Percentiles rank a stretch among this genome's conserved stretches.
Conservation (phyloP, 2,329 filamentous ascomycete genomes). For the Alternaria sp. region DNA sequence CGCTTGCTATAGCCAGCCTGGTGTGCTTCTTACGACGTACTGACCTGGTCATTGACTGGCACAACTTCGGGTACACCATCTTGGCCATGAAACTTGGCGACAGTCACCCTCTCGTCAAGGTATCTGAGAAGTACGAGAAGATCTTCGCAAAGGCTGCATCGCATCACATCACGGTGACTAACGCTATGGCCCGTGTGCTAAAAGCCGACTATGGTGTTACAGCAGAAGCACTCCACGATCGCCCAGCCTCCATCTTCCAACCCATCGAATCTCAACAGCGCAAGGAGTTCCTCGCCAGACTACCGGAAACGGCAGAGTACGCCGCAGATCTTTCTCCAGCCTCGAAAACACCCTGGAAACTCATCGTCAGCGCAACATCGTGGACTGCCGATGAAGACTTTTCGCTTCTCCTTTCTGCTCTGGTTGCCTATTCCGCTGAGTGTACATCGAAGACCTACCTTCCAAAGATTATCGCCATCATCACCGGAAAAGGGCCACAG, state of each 20-base stretch:
- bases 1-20: slow-evolving; percentile 77
- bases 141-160: slow-evolving; percentile 73
- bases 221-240: slow-evolving; percentile 71
- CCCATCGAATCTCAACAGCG: slow-evolving; percentile 63
- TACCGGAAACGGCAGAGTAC: slow-evolving; percentile 71
- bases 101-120: slow-evolving; percentile 75
- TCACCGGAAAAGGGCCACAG: slow-evolving; percentile 92
- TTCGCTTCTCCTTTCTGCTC: slow-evolving; percentile 81
- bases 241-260: slow-evolving; percentile 83
- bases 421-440: slow-evolving; percentile 74
- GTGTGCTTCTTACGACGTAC: slow-evolving; percentile 81
- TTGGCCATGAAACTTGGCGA: slow-evolving; percentile 72
- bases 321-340: slow-evolving; percentile 62
- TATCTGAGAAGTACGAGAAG: slow-evolving; percentile 82
- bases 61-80: slow-evolving; percentile 98
- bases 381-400: slow-evolving; percentile 99
- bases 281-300: slow-evolving; percentile 67
- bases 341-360: slow-evolving; percentile 65
- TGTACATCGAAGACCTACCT: slow-evolving; percentile 58
- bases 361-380: slow-evolving; percentile 92
- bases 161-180: slow-evolving; percentile 86
- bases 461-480: slow-evolving; percentile 82
- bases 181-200: slow-evolving; percentile 84
- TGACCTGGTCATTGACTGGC: slow-evolving; percentile 91
- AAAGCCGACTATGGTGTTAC: slow-evolving; percentile 71